phyloP scores from a whole-genome alignment of 192 early-diverging fungal species.

The Backusella morwellensis region DNA sequence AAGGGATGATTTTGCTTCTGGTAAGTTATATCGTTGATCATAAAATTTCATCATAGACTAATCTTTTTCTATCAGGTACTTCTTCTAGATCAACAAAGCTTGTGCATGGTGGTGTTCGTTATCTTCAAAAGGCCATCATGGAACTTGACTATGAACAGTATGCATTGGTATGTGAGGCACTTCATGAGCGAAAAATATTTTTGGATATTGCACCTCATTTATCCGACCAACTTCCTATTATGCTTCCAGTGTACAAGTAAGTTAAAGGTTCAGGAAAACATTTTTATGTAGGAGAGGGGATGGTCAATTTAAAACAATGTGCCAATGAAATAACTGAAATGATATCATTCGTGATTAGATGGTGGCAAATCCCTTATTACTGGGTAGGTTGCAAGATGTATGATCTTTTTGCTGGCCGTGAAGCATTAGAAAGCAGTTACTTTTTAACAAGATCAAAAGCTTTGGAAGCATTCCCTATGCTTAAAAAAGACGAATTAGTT shows the following conservation, averaged over 20 bases:
- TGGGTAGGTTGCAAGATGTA: slow-evolving; percentile 94
- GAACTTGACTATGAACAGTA: slow-evolving; percentile 96
- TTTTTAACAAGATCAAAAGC: slow-evolving; percentile 83
- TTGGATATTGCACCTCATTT: slow-evolving; percentile 96
- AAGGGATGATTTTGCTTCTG: slow-evolving; percentile 90
- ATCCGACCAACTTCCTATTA: slow-evolving; percentile 88
- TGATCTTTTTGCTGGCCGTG: slow-evolving; percentile 83
- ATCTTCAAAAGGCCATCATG: slow-evolving; percentile 94
- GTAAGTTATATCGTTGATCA: slow-evolving; percentile 30
- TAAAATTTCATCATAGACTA: background rate
- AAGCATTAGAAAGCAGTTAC: slow-evolving; percentile 81
- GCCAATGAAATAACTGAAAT: background rate
- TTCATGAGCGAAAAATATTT: slow-evolving; percentile 93
- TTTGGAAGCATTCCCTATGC: slow-evolving; percentile 94
- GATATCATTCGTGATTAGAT: slow-evolving; percentile 44
- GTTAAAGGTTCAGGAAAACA: slow-evolving; percentile 11
- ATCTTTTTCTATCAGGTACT: slow-evolving; percentile 58
- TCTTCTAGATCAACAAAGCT: slow-evolving; percentile 92
- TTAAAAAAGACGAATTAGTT: slow-evolving; percentile 81
- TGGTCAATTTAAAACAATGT: background rate
- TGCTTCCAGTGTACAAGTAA: slow-evolving; percentile 91
- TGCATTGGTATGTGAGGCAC: slow-evolving; percentile 92
- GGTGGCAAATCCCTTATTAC: slow-evolving; percentile 97
- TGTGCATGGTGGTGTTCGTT: slow-evolving; percentile 96
- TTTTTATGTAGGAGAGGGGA: background rate